Percentiles rank a stretch among this genome's conserved stretches.
These are phyloP conservation scores for Lumnitzera racemosa DNA, from an alignment of 345 rosid species.

Conservation along the genomic window DNA sequence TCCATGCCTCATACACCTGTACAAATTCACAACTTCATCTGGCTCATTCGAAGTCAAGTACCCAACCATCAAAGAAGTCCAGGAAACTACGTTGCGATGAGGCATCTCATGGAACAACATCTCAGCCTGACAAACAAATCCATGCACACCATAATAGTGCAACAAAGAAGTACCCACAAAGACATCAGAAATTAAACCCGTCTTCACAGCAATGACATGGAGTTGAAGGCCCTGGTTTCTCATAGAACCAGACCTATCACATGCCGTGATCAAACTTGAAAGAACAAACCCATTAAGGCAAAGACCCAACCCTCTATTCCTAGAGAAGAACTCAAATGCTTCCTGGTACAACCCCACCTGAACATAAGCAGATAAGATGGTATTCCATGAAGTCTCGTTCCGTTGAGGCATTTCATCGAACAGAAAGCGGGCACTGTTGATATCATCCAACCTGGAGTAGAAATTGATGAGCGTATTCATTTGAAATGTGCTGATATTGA, in stretches of 20 bases:
- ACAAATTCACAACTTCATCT: constrained; percentile 40
- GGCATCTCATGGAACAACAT: constrained; percentile 85
- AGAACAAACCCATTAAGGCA: constrained; percentile 50
- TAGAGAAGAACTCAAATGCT: constrained; percentile 34
- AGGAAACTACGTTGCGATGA: constrained; percentile 64
- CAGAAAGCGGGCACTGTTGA: constrained; percentile 46
- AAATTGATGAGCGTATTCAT: constrained; percentile 59
- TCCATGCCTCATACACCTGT: constrained; percentile 42
- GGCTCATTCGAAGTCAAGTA: constrained; percentile 47
- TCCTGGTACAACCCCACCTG: constrained; percentile 39
- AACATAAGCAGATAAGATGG: constrained; percentile 65
- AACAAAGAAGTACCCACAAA: constrained; percentile 76
- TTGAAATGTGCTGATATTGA: constrained; percentile 32
- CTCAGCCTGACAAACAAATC: constrained; percentile 36
- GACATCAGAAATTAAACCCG: constrained; percentile 57
- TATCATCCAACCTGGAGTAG: constrained; percentile 50
- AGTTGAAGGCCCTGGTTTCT: constrained; percentile 55
- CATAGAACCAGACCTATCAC: constrained; percentile 61
- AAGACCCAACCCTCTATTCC: constrained; percentile 34
- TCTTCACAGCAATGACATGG: constrained; percentile 49
- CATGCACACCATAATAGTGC: constrained; percentile 65
- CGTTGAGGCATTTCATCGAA: constrained; percentile 63
- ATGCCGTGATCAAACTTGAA: constrained; percentile 71
- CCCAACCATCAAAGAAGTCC: constrained; percentile 89
- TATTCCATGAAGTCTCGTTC: constrained; percentile 82